Evolutionary conservation across 2,329 filamentous ascomycete genomes (phyloP).

Genomic region (Myriangium duriaei): DNA sequence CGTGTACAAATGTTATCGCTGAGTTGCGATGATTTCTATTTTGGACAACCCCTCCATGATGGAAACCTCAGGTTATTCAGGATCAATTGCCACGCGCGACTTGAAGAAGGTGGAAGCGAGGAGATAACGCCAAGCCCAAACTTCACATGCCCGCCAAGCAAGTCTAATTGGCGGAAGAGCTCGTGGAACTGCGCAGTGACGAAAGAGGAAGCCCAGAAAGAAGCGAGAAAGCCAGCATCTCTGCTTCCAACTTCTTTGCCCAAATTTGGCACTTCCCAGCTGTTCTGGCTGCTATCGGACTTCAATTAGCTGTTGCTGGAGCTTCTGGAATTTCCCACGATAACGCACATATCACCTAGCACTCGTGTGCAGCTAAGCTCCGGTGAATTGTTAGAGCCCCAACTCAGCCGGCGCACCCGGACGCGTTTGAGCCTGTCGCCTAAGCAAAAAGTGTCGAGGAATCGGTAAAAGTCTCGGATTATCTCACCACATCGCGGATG

Average conservation of each 20-base stretch:
- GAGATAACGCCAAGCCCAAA: background rate
- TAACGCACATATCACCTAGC: no score
- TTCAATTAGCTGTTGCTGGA: no score
- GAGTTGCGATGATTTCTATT: no score
- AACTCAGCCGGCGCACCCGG: background rate
- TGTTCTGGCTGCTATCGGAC: background rate
- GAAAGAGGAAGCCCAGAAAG: conserved; percentile 8
- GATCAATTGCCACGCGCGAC: no score
- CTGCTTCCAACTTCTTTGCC: background rate
- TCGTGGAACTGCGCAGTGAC: conserved; percentile 5
- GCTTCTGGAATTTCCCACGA: no score
- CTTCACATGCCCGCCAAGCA: background rate
- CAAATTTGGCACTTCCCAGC: background rate
- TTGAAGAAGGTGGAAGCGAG: background rate
- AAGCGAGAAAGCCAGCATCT: background rate
- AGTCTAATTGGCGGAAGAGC: background rate
- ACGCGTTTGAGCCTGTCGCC: background rate
- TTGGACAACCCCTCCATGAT: no score
- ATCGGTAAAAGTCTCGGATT: no score
- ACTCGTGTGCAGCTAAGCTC: no score
- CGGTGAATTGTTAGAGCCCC: no score
- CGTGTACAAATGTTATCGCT: no score
- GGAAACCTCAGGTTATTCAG: no score
- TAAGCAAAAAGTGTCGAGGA: background rate
- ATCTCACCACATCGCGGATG: no score